Base-by-base conservation (phyloP, 108 stramenopile genomes). In the Cyclotella atomus region DNA sequence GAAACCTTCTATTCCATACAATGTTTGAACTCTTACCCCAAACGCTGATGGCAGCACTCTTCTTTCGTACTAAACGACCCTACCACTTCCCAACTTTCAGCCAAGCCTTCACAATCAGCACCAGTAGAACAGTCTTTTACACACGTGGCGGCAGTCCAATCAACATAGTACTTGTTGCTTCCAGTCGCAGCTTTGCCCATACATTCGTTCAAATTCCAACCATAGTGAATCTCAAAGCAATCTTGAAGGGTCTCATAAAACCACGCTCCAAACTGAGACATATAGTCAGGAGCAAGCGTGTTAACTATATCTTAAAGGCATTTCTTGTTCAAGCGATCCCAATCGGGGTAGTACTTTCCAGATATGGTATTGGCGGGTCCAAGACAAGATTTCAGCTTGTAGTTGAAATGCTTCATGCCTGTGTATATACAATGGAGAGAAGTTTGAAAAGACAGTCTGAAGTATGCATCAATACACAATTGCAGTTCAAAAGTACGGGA, bases 161-260 rank as follows among this genome's bases (percentile, higher is more conserved):
- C 20, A 1, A 52, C 52, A 52, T 52, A 52, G 9, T 23, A 52
- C 52, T 52, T 52, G 52, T 52, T 52, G 20, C 20, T 52, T 52
- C 52, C 52, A 52, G 21, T 1, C 1, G 2, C 3, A 52, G 21
- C 10, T 9, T 1, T 23, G 4, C 52, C 52, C 12, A 21, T 52
- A 23, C 52, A 52, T 19, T 23, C 12, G 2, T 1, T 2, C 20
- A 52, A 9, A 1, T 23, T 23, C 2, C 24, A 52, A 23, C 20
- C 1, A 5, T 21, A 52, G 20, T 52, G 52, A n/a, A 19, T 23
- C 24, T 6, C 20, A 52, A 19, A 52, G 52, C 52, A 52, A 10
- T 52, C 20, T 3, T 52, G 9, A 1, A 52, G 1, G 21, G 52
- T 52, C 2, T 52, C 52, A 23, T 19, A 52, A 6, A 52, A 23